These are phyloP conservation scores for Tetratostichococcus sp. DNA, from an alignment of 139 green algal genomes.

Conservation along the genomic window DNA sequence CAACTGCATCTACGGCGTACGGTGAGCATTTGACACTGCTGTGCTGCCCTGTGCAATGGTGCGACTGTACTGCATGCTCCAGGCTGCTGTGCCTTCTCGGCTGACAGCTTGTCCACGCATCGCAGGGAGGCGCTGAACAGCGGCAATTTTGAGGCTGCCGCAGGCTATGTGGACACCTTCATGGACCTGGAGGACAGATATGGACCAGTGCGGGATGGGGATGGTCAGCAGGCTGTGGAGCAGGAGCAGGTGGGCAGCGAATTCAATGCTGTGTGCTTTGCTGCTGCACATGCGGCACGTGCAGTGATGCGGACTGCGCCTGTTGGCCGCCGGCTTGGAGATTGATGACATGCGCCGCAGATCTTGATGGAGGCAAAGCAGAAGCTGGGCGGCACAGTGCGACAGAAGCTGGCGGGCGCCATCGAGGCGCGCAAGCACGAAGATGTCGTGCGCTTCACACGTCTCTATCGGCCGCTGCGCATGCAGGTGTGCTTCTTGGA, in stretches of 20 bases:
- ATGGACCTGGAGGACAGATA: slow-evolving; percentile 68
- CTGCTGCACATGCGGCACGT: not conserved
- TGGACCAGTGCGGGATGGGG: slow-evolving; percentile 18
- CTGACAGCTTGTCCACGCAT: no score
- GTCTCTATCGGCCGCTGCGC: slow-evolving; percentile 73
- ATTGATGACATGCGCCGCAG: no score
- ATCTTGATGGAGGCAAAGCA: slow-evolving; percentile 56
- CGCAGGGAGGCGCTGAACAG: slow-evolving; percentile 27
- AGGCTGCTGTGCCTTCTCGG: no score
- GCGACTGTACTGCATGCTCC: no score
- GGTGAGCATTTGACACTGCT: slow-evolving; percentile 16
- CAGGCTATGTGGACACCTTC: slow-evolving; percentile 68
- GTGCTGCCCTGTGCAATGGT: no score
- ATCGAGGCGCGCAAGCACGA: slow-evolving; percentile 49
- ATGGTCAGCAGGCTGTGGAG: slow-evolving; percentile 45
- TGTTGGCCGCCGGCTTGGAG: no score
- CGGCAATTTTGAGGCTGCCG: slow-evolving; percentile 85
- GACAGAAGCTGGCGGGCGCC: slow-evolving; percentile 52
- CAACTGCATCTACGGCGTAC: slow-evolving; percentile 70
- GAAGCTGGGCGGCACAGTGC: slow-evolving; percentile 62
- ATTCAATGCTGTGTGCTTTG: not conserved
- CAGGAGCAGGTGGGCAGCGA: slow-evolving; percentile 26
- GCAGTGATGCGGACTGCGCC: no score
- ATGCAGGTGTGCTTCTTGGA: slow-evolving; percentile 47
- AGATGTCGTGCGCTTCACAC: slow-evolving; percentile 68